These are phyloP conservation scores for Choricystis sp. DNA, from an alignment of 139 green algal species.

Conservation along the genomic window DNA sequence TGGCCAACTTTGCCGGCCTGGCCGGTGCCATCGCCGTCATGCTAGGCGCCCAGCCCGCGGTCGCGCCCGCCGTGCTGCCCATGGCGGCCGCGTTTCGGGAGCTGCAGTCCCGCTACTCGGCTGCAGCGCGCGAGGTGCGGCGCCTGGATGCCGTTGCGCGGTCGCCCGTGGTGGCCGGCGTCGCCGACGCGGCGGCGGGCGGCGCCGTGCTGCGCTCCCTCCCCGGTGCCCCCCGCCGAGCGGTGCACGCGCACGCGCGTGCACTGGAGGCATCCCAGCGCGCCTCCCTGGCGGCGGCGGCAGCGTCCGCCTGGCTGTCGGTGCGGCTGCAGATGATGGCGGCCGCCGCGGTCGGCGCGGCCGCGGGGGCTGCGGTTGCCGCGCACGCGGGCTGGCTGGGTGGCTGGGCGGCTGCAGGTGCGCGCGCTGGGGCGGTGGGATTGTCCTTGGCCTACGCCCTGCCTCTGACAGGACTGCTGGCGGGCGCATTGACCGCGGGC, in stretches of 20 bases:
- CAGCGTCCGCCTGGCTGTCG: constrained; percentile 42
- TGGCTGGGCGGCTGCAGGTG: background rate
- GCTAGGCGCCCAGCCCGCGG: constrained; percentile 28
- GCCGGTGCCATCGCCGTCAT: constrained; percentile 49
- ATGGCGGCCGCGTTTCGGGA: constrained; percentile 29
- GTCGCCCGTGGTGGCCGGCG: constrained; percentile 51
- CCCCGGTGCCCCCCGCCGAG: too few species aligned
- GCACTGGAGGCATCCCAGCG: constrained; percentile 24
- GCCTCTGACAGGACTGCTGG: constrained; percentile 58
- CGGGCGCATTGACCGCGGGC: constrained; percentile 40
- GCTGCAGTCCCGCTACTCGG: constrained; percentile 45
- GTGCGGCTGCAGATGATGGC: constrained; percentile 68
- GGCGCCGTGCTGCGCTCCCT: constrained; percentile 6
- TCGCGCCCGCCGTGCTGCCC: constrained; percentile 37
- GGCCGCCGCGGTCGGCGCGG: constrained; percentile 30
- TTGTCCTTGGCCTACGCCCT: constrained; percentile 38
- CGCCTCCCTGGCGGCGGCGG: constrained; percentile 17
- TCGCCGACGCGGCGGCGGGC: constrained; percentile 32
- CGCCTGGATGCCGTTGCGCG: constrained; percentile 43
- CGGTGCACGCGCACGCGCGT: background rate
- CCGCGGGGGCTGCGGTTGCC: constrained; percentile 30
- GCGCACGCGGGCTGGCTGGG: constrained; percentile 8
- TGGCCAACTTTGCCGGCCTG: constrained; percentile 53
- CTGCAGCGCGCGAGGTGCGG: constrained; percentile 42
- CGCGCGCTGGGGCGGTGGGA: background rate